These are phyloP conservation scores for Erodium texanum DNA, from an alignment of 441 rosid genomes.

Conservation along the genomic window DNA sequence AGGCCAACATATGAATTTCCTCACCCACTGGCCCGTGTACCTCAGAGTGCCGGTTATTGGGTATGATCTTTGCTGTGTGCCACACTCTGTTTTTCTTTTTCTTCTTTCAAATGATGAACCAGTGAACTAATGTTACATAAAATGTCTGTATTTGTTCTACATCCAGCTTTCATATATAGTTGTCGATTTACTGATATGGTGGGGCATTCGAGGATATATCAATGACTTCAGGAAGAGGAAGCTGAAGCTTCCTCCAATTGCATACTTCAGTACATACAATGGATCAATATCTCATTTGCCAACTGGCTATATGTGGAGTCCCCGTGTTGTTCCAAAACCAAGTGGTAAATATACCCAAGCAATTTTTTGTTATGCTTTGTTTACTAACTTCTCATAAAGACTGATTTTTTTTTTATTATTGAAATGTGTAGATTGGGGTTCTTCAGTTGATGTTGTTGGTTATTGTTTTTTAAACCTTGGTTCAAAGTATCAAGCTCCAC, in stretches of 20 bases:
- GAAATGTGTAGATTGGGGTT: slow-evolving; percentile 80
- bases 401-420: slow-evolving; percentile 12
- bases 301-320: slow-evolving; percentile 98
- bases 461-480: slow-evolving; percentile 91
- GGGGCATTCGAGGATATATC: slow-evolving; percentile 87
- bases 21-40: slow-evolving; percentile 93
- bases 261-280: slow-evolving; percentile 87
- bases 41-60: slow-evolving; percentile 97
- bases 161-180: slow-evolving; percentile 80
- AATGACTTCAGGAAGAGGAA: slow-evolving; percentile 86
- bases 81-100: not conserved
- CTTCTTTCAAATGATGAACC: not conserved
- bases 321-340: slow-evolving; percentile 95
- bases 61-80: slow-evolving; percentile 34
- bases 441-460: slow-evolving; percentile 91
- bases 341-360: slow-evolving; percentile 45
- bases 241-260: slow-evolving; percentile 77
- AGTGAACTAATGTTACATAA: not conserved
- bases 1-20: slow-evolving; percentile 99
- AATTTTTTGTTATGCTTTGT: slow-evolving; percentile 5
- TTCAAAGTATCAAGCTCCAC: slow-evolving; percentile 60
- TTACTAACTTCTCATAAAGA: not conserved
- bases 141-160: slow-evolving; percentile 18
- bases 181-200: slow-evolving; percentile 94
- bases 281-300: slow-evolving; percentile 96